A percentile compares a stretch with the other conserved stretches of the same genome.
phyloP scores from a whole-genome alignment of 441 rosid genomes.

The Bruguiera hainesii region DNA sequence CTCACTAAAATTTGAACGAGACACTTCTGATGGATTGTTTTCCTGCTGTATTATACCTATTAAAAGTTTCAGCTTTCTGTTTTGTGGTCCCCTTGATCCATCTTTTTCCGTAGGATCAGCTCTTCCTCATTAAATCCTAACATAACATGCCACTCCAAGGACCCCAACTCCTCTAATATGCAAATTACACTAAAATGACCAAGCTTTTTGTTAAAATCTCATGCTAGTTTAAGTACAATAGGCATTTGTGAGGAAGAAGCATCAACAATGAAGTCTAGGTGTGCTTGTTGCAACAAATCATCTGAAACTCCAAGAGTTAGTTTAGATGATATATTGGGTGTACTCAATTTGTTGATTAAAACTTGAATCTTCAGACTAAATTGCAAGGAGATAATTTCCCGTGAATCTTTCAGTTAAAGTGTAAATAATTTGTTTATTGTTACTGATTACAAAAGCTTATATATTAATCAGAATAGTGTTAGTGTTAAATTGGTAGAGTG shows the following conservation, averaged over 20 bases:
- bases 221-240: background rate
- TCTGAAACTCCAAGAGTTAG: too few relatives aligned
- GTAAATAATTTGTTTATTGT: too few relatives aligned
- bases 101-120: background rate
- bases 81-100: conserved; percentile 9
- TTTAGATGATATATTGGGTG: too few relatives aligned
- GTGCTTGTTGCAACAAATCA: too few relatives aligned
- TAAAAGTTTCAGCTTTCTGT: background rate
- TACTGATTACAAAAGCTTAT: too few relatives aligned
- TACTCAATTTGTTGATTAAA: too few relatives aligned
- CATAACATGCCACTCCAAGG: background rate
- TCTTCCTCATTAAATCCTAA: background rate
- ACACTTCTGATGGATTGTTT: conserved; percentile 18
- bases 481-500: too few relatives aligned
- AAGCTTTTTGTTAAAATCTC: background rate
- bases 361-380: too few relatives aligned
- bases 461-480: too few relatives aligned
- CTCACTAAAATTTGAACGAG: conserved; percentile 4
- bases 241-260: background rate
- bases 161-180: background rate
- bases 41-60: background rate
- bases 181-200: background rate
- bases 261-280: too few relatives aligned
- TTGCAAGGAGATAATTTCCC: too few relatives aligned
- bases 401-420: too few relatives aligned